Evolutionary conservation across 257 asterid genomes (phyloP).

Genomic region (Cynanchum wilfordii): DNA sequence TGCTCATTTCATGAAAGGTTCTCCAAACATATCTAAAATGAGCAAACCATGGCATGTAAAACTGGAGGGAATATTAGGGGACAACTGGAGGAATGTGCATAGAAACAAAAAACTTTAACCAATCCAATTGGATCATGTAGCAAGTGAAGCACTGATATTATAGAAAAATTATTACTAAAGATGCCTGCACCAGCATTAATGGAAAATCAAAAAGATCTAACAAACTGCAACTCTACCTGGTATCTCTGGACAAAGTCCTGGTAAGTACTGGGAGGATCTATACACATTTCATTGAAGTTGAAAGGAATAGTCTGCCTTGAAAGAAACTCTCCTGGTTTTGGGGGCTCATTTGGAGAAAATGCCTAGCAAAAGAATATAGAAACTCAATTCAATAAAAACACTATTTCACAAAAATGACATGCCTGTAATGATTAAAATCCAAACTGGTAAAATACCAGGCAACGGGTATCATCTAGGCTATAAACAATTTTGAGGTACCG

Average conservation of each 20-base stretch:
- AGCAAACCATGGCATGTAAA: neutral
- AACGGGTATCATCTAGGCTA: slow-evolving; percentile 76
- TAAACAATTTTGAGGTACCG: slow-evolving; percentile 90
- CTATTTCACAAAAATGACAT: neutral
- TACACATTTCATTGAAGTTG: slow-evolving; percentile 49
- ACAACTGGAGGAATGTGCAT: neutral
- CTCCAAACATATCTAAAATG: neutral
- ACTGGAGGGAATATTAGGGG: neutral
- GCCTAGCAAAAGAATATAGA: slow-evolving; percentile 37
- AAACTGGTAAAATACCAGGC: slow-evolving; percentile 56
- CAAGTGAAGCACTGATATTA: neutral
- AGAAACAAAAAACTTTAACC: neutral
- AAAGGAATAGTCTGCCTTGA: slow-evolving; percentile 62
- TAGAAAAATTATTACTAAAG: neutral
- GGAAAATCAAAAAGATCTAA: neutral
- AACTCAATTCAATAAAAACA: neutral
- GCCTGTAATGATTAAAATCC: neutral
- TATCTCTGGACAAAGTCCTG: slow-evolving; percentile 66
- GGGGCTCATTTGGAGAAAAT: slow-evolving; percentile 76
- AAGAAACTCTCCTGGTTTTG: slow-evolving; percentile 69
- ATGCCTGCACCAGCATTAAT: slow-evolving; percentile 10
- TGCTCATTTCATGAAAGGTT: neutral
- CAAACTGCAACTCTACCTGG: slow-evolving; percentile 48
- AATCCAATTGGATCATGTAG: neutral
- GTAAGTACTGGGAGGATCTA: slow-evolving; percentile 57